phyloP scores from a whole-genome alignment of 2,329 filamentous ascomycete genomes.

The Nemania bipapillata region DNA sequence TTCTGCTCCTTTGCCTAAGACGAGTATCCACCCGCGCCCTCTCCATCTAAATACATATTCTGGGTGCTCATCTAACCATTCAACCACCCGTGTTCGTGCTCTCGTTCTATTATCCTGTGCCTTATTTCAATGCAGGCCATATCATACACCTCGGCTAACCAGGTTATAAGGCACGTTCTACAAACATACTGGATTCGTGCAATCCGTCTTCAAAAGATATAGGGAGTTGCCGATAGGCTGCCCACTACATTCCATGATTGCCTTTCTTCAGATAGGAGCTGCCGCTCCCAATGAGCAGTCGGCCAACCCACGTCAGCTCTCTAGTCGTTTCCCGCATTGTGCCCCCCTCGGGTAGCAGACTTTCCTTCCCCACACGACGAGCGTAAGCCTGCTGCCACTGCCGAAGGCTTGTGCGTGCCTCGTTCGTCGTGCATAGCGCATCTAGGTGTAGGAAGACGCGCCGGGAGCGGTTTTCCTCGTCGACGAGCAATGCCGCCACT shows the following conservation, averaged over 20 bases:
- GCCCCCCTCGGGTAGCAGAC: slow-evolving; percentile 56
- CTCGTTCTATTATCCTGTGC: neutral
- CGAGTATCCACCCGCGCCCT: neutral
- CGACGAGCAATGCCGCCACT: slow-evolving; percentile 37
- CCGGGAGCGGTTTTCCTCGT: slow-evolving; percentile 58
- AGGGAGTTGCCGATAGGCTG: neutral
- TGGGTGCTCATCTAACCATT: neutral
- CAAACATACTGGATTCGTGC: neutral
- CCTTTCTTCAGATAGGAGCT: slow-evolving; percentile 27
- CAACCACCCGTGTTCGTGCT: neutral
- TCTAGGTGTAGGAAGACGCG: slow-evolving; percentile 62
- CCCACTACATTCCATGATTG: slow-evolving; percentile 16
- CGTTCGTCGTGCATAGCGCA: slow-evolving; percentile 58
- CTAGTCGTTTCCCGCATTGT: slow-evolving; percentile 37
- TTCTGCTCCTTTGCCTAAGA: neutral
- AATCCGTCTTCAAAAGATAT: neutral
- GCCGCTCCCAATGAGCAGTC: slow-evolving; percentile 43
- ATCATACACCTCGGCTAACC: neutral
- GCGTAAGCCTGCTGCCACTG: slow-evolving; percentile 64
- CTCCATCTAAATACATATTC: neutral
- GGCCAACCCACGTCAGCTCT: slow-evolving; percentile 45
- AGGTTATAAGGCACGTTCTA: neutral
- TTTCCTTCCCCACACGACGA: slow-evolving; percentile 52
- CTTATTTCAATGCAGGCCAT: neutral
- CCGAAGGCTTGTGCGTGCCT: slow-evolving; percentile 61